Evolutionary conservation across 768 basidiomycete species (phyloP), one percentile per base, ranked within the genome.

Genomic region (Mycena polygramma): DNA sequence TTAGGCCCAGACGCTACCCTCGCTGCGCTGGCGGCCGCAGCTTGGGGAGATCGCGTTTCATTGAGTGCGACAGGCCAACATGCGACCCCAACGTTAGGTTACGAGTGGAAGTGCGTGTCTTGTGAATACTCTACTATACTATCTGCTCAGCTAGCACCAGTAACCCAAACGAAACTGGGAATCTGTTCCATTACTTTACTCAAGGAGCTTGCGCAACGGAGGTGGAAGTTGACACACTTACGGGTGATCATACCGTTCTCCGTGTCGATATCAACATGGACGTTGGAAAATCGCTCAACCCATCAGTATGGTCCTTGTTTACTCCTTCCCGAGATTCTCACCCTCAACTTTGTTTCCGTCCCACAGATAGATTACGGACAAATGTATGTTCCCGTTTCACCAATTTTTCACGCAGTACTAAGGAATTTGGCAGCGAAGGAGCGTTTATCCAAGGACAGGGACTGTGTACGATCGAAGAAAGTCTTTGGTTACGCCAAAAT

Each of bases 231-330:
- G 73, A 74, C 41, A 74, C 59, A 0, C 70, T 74, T 36, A 74
- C 73, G 15, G 73, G 73, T 1, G 73, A 74, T 45, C 70, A 71
- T 15, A 74, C 73, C 43, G 73, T 74, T 48, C 59, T 74, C 14
- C 66, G 67, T 8, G 73, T 74, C 43, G 70, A 72, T 26, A 74
- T 74, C 39, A 60, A 71, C 58, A 74, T 74, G 73, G 73, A 74
- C 43, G 73, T 74, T 20, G 73, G 73, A 15, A 74, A 71, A 54
- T 15, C 52, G 30, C 30, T 35, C 45, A 17, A 46, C 45, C 15
- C 14, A 19, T 7, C 30, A 36, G 35, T 35, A 14, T 35, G 30
- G 30, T 30, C 30, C 30, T 30, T 30, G 3, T 30, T 30, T 30
- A 30, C 30, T 30, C 30, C 30, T 30, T 30, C 30, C 30, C 6